Conservation (phyloP, 2,329 filamentous ascomycete genomes). For the Xylaria sp. region DNA sequence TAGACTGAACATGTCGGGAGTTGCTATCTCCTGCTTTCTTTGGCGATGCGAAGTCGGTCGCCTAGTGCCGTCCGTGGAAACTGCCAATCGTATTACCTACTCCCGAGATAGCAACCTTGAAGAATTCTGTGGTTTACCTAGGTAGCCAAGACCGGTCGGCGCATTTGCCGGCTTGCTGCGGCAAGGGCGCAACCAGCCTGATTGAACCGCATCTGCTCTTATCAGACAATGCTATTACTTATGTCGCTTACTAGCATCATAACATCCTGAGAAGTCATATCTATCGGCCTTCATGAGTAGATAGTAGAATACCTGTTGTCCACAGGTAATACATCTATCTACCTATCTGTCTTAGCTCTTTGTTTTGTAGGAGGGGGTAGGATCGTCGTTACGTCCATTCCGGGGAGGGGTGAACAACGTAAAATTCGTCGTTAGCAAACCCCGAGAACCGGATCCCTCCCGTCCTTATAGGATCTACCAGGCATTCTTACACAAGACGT, state of each 20-base stretch:
- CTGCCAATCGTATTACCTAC: constrained; percentile 17
- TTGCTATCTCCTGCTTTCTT: constrained; percentile 13
- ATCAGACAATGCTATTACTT: not conserved
- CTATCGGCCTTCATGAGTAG: not conserved
- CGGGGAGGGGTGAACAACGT: constrained; percentile 3
- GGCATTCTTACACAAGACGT: not conserved
- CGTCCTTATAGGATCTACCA: not conserved
- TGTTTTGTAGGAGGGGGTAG: not conserved
- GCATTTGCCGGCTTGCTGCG: constrained; percentile 18
- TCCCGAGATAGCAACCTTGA: constrained; percentile 13
- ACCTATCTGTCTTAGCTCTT: not conserved
- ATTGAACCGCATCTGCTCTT: not conserved
- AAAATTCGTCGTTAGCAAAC: not conserved
- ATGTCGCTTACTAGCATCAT: constrained; percentile 1
- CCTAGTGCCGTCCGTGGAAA: constrained; percentile 16
- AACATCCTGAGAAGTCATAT: not conserved
- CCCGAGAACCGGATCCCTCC: constrained; percentile 20
- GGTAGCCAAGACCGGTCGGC: constrained; percentile 12
- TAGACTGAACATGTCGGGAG: not conserved
- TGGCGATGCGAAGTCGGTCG: constrained; percentile 27
- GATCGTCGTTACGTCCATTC: constrained; percentile 2
- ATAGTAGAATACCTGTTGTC: not conserved
- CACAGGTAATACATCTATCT: not conserved
- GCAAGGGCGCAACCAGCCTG: constrained; percentile 11
- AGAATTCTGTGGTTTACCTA: not conserved